Base-by-base conservation (phyloP, 305 asterid species). In the Rubia peregrina region DNA sequence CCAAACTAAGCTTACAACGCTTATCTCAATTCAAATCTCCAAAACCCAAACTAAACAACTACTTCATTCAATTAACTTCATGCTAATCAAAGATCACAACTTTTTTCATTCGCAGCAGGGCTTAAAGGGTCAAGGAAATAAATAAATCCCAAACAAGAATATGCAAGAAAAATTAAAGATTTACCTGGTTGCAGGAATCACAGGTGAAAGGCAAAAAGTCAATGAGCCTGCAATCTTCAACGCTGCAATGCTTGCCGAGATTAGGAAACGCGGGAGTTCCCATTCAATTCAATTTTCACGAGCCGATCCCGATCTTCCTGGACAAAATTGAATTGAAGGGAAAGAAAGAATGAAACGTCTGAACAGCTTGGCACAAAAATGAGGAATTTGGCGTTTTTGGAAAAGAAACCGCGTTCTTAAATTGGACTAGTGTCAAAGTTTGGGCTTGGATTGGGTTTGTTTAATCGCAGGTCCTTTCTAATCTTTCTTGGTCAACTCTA, bases 131-230 rank as follows among this genome's bases (percentile, higher is more conserved):
- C 40, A 9, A 3, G 13, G 14, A 11, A 30, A 61, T 14, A 16
- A 33, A 36, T 30, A 7, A 7, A 26, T 61, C 19, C n/a, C 3
- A 9, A 40, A 40, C 3, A n/a, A 40, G 30, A 8, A 17, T 3
- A 16, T 40, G 36, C 30, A 41, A 19, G 36, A 65, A 71, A 61
- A 71, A 67, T 26, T 12, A 56, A 14, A 46, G 64, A 56, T 1
- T 41, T 71, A 92, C 97, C 95, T 73, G 75, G 66, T 87, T 79
- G 85, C 98, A 93, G 73, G 87, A 90, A 85, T 93, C 97, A 80
- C 97, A 92, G 71, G 96, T 90, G 80, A 90, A 90, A 24, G 98
- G 98, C 82, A 92, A 76, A 87, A 92, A 92, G 83, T 92, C 98
- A 68, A 90, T 88, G 82, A 79, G 98, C 76, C 88, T 87, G 80